These are phyloP conservation scores for Lablab purpureus DNA, from an alignment of 306 rosid genomes.

Conservation along the genomic window DNA sequence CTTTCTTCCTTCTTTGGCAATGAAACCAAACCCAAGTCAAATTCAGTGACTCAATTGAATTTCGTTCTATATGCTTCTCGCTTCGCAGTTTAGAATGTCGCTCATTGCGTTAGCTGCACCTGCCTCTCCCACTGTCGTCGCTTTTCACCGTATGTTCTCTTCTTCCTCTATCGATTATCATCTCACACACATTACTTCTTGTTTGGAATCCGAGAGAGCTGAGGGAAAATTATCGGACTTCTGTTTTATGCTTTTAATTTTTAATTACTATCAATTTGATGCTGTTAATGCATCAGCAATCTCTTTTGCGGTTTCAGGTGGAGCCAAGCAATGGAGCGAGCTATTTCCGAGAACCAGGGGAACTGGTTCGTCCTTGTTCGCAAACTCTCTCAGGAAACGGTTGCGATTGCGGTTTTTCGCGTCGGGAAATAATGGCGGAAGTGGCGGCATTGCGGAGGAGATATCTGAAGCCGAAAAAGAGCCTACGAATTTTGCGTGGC, in stretches of 20 bases:
- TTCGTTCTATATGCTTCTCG: not conserved
- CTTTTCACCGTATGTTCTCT: slow-evolving; percentile 55
- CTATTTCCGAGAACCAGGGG: slow-evolving; percentile 50
- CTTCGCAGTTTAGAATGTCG: slow-evolving; percentile 43
- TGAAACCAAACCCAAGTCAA: slow-evolving; percentile 34
- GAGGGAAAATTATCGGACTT: not conserved
- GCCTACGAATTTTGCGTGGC: slow-evolving; percentile 68
- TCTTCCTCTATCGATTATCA: not conserved
- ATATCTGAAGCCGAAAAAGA: slow-evolving; percentile 56
- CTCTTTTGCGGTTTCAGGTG: slow-evolving; percentile 49
- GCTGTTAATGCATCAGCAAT: too few relatives aligned
- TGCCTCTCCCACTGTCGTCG: slow-evolving; percentile 49
- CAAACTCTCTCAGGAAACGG: slow-evolving; percentile 50
- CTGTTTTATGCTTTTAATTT: not conserved
- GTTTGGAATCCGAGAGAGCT: slow-evolving; percentile 18
- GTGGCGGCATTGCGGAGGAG: slow-evolving; percentile 59
- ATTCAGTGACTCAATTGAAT: slow-evolving; percentile 15
- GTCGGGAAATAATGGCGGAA: slow-evolving; percentile 46
- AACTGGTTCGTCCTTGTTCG: slow-evolving; percentile 43
- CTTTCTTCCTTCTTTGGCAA: not conserved
- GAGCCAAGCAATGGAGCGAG: slow-evolving; percentile 54
- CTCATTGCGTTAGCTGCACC: slow-evolving; percentile 57
- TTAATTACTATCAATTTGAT: not conserved
- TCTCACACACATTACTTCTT: not conserved
- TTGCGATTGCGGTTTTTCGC: slow-evolving; percentile 50